Conservation (phyloP, 78 protist genomes). For the Protostelium mycophagum region DNA sequence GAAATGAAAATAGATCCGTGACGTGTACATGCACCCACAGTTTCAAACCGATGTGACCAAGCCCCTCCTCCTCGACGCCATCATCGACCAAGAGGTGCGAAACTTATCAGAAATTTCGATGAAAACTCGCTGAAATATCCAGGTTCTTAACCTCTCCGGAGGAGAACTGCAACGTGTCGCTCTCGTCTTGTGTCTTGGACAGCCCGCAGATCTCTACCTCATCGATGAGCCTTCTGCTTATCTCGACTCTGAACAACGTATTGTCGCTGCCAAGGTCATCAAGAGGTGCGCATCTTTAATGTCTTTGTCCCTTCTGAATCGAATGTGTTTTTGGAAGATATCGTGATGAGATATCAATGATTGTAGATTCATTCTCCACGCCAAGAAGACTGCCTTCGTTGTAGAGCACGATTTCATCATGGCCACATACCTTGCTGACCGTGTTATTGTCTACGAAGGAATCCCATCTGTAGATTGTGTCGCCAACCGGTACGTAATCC, state of each 20-base stretch:
- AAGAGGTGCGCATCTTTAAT: slow-evolving; percentile 37
- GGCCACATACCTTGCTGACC: slow-evolving; percentile 99
- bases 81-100: slow-evolving; percentile 86
- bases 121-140: no score
- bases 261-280: slow-evolving; percentile 95
- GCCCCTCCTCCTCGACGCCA: slow-evolving; percentile 87
- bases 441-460: slow-evolving; percentile 96
- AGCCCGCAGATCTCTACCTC: slow-evolving; percentile 97
- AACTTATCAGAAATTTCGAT: no score
- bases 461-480: slow-evolving; percentile 44
- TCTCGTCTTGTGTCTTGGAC: slow-evolving; percentile 90
- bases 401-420: slow-evolving; percentile 99
- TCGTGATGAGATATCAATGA: background rate
- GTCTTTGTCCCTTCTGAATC: slow-evolving; percentile 6
- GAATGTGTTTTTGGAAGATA: background rate
- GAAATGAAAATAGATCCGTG: slow-evolving; percentile 59
- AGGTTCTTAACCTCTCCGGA: slow-evolving; percentile 95
- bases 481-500: slow-evolving; percentile 21
- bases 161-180: slow-evolving; percentile 99
- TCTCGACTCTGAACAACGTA: slow-evolving; percentile 99
- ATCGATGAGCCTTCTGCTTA: slow-evolving; percentile 99
- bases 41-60: slow-evolving; percentile 95
- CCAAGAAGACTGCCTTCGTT: slow-evolving; percentile 97
- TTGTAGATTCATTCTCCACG: slow-evolving; percentile 89
- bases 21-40: slow-evolving; percentile 88